Evolutionary conservation across 2,329 filamentous ascomycete genomes (phyloP), one percentile per base, ranked within the genome.

Genomic region (Macrophomina tecta): DNA sequence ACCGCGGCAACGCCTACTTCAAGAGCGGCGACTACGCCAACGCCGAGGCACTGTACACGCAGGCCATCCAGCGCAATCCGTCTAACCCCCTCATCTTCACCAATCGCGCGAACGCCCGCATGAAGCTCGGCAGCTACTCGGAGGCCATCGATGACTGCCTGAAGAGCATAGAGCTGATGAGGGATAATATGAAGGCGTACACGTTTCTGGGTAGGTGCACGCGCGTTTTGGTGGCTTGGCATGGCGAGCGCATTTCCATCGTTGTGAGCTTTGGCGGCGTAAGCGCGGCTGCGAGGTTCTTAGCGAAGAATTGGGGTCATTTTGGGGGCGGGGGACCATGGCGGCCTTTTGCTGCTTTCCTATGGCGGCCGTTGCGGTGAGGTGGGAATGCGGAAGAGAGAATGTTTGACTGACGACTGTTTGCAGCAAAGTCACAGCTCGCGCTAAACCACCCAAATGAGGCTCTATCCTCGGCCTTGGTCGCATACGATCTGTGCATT

Each of bases 91-190:
- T 90, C 36, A 86, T 97, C 61, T 97, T 93, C 80, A 94, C 93
- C 46, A 98, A 97, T 80, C 91, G 94, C 64, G 92, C 93, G 62
- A 91, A 97, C 80, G 89, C 91, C 3, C 88, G 93, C 48, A 83
- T 95, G 67, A 91, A 91, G 79, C 85, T 97, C 28, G 81, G 85
- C 68, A 83, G 88, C 72, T 96, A 90, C 87, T 86, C 91, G 36
- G 88, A 85, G 9, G 93, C 90, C 58, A 89, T 95, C 69, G 82
- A 87, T 68, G 94, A 97, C 79, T 94, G 93, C 75, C 80, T 90
- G 64, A 83, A 87, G 62, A 93, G 91, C 70, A 89, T 97, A 60
- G 84, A 88, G 68, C 84, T 96, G 5, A 82, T 87, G 34, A 82
- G 85, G 23, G 80, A 81, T 53, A 89, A 86, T 72, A 90, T 96